Evolutionary conservation across 139 green algal genomes (phyloP), one percentile per base, ranked within the genome.

Genomic region (Tetraselmis striata): DNA sequence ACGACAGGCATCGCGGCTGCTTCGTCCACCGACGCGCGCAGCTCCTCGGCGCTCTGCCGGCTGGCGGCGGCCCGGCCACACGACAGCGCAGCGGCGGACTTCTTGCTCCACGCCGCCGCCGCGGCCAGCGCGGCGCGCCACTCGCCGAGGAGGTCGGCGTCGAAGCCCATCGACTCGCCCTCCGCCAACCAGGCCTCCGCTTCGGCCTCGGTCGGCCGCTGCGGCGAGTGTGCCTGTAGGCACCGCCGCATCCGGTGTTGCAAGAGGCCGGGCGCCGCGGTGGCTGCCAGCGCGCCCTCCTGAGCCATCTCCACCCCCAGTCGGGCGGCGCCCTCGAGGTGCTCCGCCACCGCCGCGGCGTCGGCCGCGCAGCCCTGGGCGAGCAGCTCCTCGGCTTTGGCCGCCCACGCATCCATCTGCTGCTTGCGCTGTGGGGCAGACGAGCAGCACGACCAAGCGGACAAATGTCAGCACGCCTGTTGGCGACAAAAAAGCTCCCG

Each of bases 341-440:
- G 79, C 67, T 59, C 77, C n/a, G 26, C 30, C 78, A 75, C 75
- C 27, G 80, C 81, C 1, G 28, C n/a, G 31, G 75, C 29, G 25
- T 59, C 83, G 24, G 81, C 75, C 29, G 79, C 81, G 23, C 27
- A n/a, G 22, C 45, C 59, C 29, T 31, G 29, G 0, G 32, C 59
- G 11, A 88, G 80, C 80, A 90, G 87, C 58, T 59, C 32, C 45
- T 78, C 59, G 1, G 80, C 82, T 26, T 30, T 23, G 1, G 28
- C 45, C 58, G 89, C 87, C 87, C 87, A 90, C 0, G 77, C 80
- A 18, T 67, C 45, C 45, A 67, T 67, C 45, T 67, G 45, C 45
- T 67, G 45, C 45, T 67, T 67, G 11, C 5, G 45, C 45, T 67
- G 45, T n/a, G n/a, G n/a, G n/a, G n/a, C n/a, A n/a, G n/a, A n/a